Evolutionary conservation across 371 early-diverging fungal species (phyloP).

Genomic region (Syncephalastrum sp.): DNA sequence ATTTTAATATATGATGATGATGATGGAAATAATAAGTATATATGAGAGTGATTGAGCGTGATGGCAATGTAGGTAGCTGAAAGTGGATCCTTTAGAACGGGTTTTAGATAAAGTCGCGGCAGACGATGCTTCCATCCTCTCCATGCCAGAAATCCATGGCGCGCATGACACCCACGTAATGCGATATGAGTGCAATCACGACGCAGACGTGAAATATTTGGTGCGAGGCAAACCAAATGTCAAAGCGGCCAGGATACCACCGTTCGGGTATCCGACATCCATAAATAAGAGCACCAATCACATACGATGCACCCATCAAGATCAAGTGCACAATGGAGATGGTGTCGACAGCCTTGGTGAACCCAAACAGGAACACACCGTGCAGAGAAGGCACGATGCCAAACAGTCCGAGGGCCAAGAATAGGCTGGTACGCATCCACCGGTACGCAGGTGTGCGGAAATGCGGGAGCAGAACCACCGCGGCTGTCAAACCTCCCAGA

Average conservation of each 20-base stretch:
- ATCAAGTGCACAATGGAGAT: slow-evolving; percentile 62
- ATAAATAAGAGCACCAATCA: slow-evolving; percentile 85
- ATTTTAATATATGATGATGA: no score
- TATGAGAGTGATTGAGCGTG: not conserved
- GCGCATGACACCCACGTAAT: slow-evolving; percentile 76
- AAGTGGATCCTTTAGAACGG: not conserved
- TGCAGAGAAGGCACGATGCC: slow-evolving; percentile 80
- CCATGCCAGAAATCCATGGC: slow-evolving; percentile 63
- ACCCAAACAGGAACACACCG: slow-evolving; percentile 64
- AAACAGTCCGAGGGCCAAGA: slow-evolving; percentile 77
- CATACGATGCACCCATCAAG: slow-evolving; percentile 75
- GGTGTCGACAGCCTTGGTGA: slow-evolving; percentile 49
- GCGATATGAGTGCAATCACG: slow-evolving; percentile 72
- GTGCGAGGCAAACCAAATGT: slow-evolving; percentile 75
- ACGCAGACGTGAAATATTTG: slow-evolving; percentile 92
- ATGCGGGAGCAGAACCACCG: slow-evolving; percentile 56
- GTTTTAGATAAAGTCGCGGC: slow-evolving; percentile 10
- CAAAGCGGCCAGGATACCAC: slow-evolving; percentile 59
- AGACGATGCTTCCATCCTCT: slow-evolving; percentile 14
- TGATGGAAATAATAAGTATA: not conserved
- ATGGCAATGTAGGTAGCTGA: not conserved
- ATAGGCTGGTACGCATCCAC: slow-evolving; percentile 74
- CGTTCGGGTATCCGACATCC: slow-evolving; percentile 68
- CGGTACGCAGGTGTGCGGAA: slow-evolving; percentile 79
- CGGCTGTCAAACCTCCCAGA: slow-evolving; percentile 33